Evolutionary conservation across 192 early-diverging fungal species (phyloP), one percentile per base, ranked within the genome.

Genomic region (Coemansia sp.): DNA sequence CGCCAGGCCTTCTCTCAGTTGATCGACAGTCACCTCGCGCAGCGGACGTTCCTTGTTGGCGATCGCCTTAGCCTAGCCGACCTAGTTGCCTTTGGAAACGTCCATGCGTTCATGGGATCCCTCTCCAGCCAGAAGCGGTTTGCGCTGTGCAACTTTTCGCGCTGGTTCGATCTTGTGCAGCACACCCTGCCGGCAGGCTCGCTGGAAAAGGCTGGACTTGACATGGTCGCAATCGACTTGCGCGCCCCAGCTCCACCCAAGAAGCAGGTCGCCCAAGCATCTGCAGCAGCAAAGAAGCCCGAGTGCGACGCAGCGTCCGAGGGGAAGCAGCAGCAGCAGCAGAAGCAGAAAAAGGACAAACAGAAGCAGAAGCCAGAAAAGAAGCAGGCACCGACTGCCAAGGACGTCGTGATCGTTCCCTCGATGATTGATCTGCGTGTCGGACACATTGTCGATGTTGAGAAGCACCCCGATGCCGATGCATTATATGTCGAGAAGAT

Each of bases 391-490:
- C 22, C 70, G 7, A 71, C 84, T 19, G 64, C 78, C 48, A 76
- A 82, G 60, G 68, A 66, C 27, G 51, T 67, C 54, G 71, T 77
- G 41, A 84, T 87, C 51, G 83, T 84, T 27, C 88, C 88, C 8
- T 90, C 93, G 48, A 89, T 93, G 72, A 83, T 99, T 31, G 94
- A 99, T 78, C 88, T 99, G 62, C 89, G 92, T 28, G 95, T 99
- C 41, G 97, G 96, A 31, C 87, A 87, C 61, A 94, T 99, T 52
- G 53, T 92, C 60, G 76, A 82, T 21, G 91, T 88, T 26, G 78
- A 89, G 73, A 90, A 91, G 74, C 97, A 99, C 75, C 91, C 92
- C n/a, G 92, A 94, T 67, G 97, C 97, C 4, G 97, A 99, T 73
- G 81, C 94, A 7, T 83, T 99, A 16, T 99, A 99, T 68, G 93